Evolutionary conservation across 257 asterid species (phyloP).

Genomic region (Forsythia suspensa): DNA sequence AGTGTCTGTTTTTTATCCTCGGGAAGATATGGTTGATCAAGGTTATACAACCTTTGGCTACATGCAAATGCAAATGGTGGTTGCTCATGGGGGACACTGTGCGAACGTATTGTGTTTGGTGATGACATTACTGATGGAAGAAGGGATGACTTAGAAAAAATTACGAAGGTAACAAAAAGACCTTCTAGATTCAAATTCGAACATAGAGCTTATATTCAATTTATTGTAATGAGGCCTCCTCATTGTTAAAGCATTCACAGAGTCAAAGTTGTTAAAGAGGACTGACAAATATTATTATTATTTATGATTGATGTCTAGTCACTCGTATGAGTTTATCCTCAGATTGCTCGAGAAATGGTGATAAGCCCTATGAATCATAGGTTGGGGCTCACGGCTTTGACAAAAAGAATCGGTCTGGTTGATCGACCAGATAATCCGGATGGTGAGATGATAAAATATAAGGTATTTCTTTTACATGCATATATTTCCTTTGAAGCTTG

Average conservation of each 20-base stretch:
- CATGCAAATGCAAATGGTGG: constrained; percentile 99
- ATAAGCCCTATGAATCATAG: constrained; percentile 87
- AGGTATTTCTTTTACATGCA: constrained; percentile 45
- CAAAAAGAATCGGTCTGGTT: constrained; percentile 67
- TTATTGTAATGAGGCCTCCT: not conserved
- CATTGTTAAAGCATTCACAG: not conserved
- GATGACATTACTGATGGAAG: constrained; percentile 97
- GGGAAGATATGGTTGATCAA: constrained; percentile 90
- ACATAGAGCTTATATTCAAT: not conserved
- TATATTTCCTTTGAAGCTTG: constrained; percentile 3
- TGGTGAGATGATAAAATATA: constrained; percentile 76
- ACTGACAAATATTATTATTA: not conserved
- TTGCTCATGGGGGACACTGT: constrained; percentile 98
- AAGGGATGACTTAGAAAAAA: constrained; percentile 85
- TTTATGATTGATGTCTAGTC: constrained; percentile 16
- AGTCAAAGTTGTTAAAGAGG: constrained; percentile 11
- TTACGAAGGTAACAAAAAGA: constrained; percentile 67
- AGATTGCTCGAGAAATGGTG: constrained; percentile 99
- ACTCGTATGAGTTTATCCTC: constrained; percentile 21
- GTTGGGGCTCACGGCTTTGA: constrained; percentile 90
- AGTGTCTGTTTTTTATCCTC: constrained; percentile 90
- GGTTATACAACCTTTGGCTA: constrained; percentile 92
- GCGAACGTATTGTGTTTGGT: constrained; percentile 95
- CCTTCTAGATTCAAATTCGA: constrained; percentile 18
- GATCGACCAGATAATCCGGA: constrained; percentile 89